Conservation (phyloP, 1,139 yeast genomes). For the Geotrichum carabidarum region DNA sequence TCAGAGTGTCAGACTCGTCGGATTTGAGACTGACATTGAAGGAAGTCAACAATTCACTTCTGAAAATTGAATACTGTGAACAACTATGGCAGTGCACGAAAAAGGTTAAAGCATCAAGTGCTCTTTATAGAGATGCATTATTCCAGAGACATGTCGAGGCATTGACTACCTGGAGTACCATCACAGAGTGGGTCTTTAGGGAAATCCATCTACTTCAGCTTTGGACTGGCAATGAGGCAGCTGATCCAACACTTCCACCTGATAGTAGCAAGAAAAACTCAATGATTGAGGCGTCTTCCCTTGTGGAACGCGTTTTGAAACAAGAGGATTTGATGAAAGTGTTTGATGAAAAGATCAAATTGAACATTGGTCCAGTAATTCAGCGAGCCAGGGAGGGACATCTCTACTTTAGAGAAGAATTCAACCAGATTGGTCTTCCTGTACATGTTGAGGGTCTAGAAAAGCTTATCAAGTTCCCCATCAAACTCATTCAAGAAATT, state of each 20-base stretch:
- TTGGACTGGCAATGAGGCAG: constrained; percentile 79
- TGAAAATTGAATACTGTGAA: constrained; percentile 63
- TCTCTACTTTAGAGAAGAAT: constrained; percentile 55
- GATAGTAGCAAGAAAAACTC: constrained; percentile 22
- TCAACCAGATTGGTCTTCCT: constrained; percentile 69
- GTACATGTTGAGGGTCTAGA: constrained; percentile 64
- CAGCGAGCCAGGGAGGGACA: constrained; percentile 72
- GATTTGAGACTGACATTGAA: constrained; percentile 29
- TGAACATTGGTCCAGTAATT: constrained; percentile 65
- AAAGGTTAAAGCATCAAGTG: constrained; percentile 76
- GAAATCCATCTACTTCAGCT: constrained; percentile 52
- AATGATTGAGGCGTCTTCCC: constrained; percentile 38
- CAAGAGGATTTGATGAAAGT: constrained; percentile 72
- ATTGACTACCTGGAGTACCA: constrained; percentile 76
- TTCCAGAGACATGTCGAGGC: constrained; percentile 70
- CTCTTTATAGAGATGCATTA: constrained; percentile 59
- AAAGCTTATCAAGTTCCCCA: constrained; percentile 69
- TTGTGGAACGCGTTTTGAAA: constrained; percentile 81
- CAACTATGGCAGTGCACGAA: constrained; percentile 74
- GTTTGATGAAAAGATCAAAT: constrained; percentile 52
- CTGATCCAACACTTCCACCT: constrained; percentile 49
- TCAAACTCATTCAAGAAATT: constrained; percentile 74
- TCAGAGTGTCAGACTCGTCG: constrained; percentile 44
- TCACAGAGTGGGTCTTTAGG: constrained; percentile 61
- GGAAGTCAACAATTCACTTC: constrained; percentile 55